Evolutionary conservation across 345 rosid species (phyloP).

Genomic region (Hirschfeldia incana): DNA sequence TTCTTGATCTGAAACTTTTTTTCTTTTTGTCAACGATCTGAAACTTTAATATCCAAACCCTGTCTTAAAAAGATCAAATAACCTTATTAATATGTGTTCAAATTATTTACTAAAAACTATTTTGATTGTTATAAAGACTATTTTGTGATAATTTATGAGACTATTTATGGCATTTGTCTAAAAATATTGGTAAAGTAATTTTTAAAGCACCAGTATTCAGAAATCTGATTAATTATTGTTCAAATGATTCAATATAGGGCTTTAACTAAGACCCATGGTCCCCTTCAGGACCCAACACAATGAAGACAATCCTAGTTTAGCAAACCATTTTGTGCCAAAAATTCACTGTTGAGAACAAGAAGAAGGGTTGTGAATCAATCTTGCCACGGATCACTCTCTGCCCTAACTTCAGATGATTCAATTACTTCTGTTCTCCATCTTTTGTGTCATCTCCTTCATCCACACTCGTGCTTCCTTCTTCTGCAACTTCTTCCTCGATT

Average conservation of each 20-base stretch:
- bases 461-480: conserved; percentile 18
- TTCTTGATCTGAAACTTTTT: too few relatives aligned
- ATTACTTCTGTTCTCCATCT: conserved; percentile 63
- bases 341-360: neutral
- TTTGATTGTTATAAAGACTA: too few relatives aligned
- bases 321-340: conserved; percentile 7
- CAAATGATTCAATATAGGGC: neutral
- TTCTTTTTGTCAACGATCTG: too few relatives aligned
- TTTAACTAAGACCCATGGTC: neutral
- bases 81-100: too few relatives aligned
- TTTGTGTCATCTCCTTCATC: conserved; percentile 12
- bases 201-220: too few relatives aligned
- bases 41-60: too few relatives aligned
- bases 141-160: too few relatives aligned
- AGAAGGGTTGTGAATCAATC: conserved; percentile 35
- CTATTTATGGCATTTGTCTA: too few relatives aligned
- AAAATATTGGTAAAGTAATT: too few relatives aligned
- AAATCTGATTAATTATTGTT: neutral
- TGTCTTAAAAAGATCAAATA: too few relatives aligned
- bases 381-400: conserved; percentile 90
- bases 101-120: too few relatives aligned
- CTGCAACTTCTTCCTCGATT: conserved; percentile 43
- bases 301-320: neutral
- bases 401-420: conserved; percentile 90
- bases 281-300: neutral